Conservation (phyloP, 805 yeast genomes). For the Zygosaccharomyces kombuchaensis region DNA sequence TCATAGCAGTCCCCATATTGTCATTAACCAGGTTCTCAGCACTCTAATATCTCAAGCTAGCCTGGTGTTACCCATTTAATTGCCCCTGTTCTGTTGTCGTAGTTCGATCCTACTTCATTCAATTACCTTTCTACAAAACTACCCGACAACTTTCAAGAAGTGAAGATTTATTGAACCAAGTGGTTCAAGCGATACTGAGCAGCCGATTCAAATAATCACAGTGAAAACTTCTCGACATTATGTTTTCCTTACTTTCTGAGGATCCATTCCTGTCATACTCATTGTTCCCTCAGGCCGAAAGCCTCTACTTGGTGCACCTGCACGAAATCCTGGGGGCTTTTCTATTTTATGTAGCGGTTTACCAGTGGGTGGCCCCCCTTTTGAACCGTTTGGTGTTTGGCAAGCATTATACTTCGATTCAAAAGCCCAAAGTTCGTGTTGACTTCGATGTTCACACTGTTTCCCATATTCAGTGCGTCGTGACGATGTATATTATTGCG, state of each 20-base stretch:
- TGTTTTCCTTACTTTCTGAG: conserved; percentile 5
- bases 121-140: not conserved
- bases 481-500: conserved; percentile 54
- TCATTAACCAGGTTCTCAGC: not conserved
- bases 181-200: not conserved
- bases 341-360: conserved; percentile 53
- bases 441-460: conserved; percentile 91
- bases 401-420: conserved; percentile 46
- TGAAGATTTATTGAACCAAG: not conserved
- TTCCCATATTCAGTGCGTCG: conserved; percentile 74
- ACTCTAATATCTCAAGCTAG: not conserved
- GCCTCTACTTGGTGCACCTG: conserved; percentile 50
- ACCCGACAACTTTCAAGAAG: not conserved
- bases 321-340: conserved; percentile 70
- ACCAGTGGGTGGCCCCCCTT: conserved; percentile 45
- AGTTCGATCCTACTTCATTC: not conserved
- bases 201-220: not conserved
- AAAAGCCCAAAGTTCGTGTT: conserved; percentile 43
- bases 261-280: conserved; percentile 32
- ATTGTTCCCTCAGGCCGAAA: conserved; percentile 37
- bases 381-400: conserved; percentile 51
- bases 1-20: not conserved
- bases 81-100: not conserved
- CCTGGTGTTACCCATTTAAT: not conserved
- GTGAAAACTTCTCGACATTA: not conserved